Percentiles rank a stretch among this genome's conserved stretches.
These are phyloP conservation scores for Fonsecaea multimorphosa DNA, from an alignment of 2,329 filamentous ascomycete genomes.

Conservation along the genomic window DNA sequence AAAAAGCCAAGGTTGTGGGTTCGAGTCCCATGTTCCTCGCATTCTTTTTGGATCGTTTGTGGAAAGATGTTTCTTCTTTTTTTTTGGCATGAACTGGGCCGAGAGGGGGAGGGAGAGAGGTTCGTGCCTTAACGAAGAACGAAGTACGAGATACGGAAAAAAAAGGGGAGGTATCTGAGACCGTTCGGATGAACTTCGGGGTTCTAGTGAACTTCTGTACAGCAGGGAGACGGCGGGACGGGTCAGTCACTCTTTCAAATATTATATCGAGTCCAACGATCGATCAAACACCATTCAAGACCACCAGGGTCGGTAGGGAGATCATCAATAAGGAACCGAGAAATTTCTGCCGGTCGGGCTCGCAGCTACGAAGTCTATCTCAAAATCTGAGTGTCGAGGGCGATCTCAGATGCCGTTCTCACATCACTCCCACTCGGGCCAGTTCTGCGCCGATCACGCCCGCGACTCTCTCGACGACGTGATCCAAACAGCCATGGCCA, in stretches of 20 bases:
- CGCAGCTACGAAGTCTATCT: too few species aligned
- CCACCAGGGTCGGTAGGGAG: too few species aligned
- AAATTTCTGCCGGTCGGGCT: too few species aligned
- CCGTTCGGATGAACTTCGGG: background rate
- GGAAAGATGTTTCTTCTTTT: background rate
- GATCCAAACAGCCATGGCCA: conserved; percentile 75
- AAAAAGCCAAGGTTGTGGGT: conserved; percentile 41
- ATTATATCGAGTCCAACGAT: too few species aligned
- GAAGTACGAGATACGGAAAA: too few species aligned
- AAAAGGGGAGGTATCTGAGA: background rate
- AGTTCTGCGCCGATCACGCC: conserved; percentile 93
- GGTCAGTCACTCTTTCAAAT: too few species aligned
- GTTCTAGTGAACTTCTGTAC: background rate
- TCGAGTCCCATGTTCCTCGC: conserved; percentile 40
- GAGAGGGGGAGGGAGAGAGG: too few species aligned
- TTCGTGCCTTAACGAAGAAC: too few species aligned
- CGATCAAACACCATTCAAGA: too few species aligned
- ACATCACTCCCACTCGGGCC: conserved; percentile 96
- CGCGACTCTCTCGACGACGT: conserved; percentile 83
- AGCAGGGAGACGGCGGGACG: too few species aligned
- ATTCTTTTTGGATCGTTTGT: conserved; percentile 17
- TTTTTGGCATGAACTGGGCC: background rate
- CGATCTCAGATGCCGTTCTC: conserved; percentile 97
- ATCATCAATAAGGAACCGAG: too few species aligned
- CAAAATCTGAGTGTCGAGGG: conserved; percentile 66